phyloP scores from a whole-genome alignment of 2,329 filamentous ascomycete genomes.

The Fusarium falciforme region DNA sequence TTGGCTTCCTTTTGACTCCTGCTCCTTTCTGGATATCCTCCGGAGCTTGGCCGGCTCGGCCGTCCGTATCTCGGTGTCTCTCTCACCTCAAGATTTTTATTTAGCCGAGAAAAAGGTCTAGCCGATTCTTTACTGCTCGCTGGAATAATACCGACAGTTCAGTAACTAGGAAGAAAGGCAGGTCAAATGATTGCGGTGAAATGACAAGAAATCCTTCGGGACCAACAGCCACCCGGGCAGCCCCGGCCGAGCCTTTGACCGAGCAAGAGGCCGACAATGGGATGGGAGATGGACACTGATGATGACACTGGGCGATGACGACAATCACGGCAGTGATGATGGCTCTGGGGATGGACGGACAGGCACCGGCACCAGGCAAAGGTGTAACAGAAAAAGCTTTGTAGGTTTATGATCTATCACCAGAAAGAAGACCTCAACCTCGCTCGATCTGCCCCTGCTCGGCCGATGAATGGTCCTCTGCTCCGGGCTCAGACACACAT shows the following conservation, averaged over 20 bases:
- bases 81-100: conserved; percentile 35
- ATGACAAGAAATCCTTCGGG: conserved; percentile 4
- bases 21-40: conserved; percentile 22
- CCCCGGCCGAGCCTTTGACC: conserved; percentile 15
- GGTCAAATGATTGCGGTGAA: conserved; percentile 15
- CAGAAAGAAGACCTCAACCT: neutral
- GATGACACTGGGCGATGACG: neutral
- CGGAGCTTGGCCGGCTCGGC: conserved; percentile 36
- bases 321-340: conserved; percentile 14
- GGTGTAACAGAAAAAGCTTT: neutral
- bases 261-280: conserved; percentile 4
- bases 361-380: neutral
- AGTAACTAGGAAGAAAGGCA: neutral
- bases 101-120: conserved; percentile 38
- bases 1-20: conserved; percentile 18
- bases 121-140: neutral
- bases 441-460: conserved; percentile 3
- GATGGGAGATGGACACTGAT: neutral
- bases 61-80: conserved; percentile 40
- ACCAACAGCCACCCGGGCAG: conserved; percentile 3
- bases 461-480: neutral
- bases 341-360: neutral
- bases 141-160: neutral
- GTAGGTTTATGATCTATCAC: neutral
- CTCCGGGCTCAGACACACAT: neutral